These are phyloP conservation scores for Debaryomyces fabryi DNA, from an alignment of 1,139 yeast genomes.

Conservation along the genomic window DNA sequence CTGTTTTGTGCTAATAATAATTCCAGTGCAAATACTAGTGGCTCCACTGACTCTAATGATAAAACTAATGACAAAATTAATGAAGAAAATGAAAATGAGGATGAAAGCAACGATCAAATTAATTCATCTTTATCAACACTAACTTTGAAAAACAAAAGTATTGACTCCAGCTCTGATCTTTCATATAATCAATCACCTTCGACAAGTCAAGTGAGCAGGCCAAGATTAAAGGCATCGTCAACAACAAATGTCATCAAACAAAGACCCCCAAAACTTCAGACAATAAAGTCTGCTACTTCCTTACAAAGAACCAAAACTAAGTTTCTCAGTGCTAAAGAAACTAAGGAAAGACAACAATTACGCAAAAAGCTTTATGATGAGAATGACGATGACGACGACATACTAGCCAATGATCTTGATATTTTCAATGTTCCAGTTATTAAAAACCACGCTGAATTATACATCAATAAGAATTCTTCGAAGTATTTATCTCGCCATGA, in stretches of 20 bases:
- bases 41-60: slow-evolving; percentile 1
- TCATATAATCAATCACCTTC: slow-evolving; percentile 7
- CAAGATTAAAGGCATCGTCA: slow-evolving; percentile 13
- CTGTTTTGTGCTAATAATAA: slow-evolving; percentile 11
- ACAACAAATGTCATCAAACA: slow-evolving; percentile 8
- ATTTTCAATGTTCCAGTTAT: slow-evolving; percentile 51
- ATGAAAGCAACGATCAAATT: slow-evolving; percentile 15
- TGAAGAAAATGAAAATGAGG: slow-evolving; percentile 15
- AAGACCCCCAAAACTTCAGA: slow-evolving; percentile 6
- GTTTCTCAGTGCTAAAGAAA: slow-evolving; percentile 38
- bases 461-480: slow-evolving; percentile 22
- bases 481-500: slow-evolving; percentile 29
- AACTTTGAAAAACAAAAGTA: slow-evolving; percentile 17
- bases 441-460: slow-evolving; percentile 40
- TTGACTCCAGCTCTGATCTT: slow-evolving; percentile 9
- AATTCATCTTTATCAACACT: slow-evolving; percentile 29
- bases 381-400: slow-evolving; percentile 47
- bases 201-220: background rate
- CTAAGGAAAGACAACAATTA: slow-evolving; percentile 41
- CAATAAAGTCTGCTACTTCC: slow-evolving; percentile 15
- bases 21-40: slow-evolving; percentile 8
- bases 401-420: slow-evolving; percentile 41
- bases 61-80: slow-evolving; percentile 9
- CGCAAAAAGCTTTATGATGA: slow-evolving; percentile 49
- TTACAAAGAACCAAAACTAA: slow-evolving; percentile 40